These are phyloP conservation scores for Geotrichum fermentans DNA, from an alignment of 1,139 yeast species.

Conservation along the genomic window DNA sequence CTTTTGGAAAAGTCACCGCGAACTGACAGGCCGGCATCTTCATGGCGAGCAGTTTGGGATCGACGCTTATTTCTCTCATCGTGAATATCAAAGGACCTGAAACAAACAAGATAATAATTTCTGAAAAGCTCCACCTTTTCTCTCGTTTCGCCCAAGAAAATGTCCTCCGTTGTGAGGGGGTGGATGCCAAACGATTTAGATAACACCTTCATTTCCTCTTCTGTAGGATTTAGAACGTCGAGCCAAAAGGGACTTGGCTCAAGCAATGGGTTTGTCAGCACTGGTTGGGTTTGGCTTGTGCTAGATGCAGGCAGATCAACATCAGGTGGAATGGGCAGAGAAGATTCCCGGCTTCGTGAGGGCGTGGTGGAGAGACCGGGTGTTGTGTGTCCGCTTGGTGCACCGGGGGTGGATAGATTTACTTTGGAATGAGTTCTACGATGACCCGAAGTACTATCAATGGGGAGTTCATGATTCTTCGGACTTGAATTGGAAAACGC, in stretches of 20 bases:
- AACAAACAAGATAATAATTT: conserved; percentile 86
- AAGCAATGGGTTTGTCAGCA: conserved; percentile 30
- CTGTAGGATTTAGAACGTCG: conserved; percentile 88
- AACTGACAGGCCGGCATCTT: conserved; percentile 1
- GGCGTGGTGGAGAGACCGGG: neutral
- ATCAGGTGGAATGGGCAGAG: neutral
- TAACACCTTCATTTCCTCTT: conserved; percentile 89
- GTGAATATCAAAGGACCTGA: conserved; percentile 58
- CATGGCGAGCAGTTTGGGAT: conserved; percentile 5
- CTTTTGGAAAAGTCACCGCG: conserved; percentile 17
- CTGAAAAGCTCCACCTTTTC: conserved; percentile 91
- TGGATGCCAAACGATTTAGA: conserved; percentile 90
- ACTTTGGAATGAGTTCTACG: neutral
- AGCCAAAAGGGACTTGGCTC: conserved; percentile 74
- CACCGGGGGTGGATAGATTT: neutral
- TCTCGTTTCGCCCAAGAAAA: conserved; percentile 85
- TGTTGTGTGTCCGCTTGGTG: neutral
- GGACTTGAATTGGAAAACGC: neutral
- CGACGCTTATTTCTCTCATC: conserved; percentile 17
- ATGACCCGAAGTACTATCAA: neutral
- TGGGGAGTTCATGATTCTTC: neutral
- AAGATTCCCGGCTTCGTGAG: conserved; percentile 1
- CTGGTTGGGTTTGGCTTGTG: conserved; percentile 18
- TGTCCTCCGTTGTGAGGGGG: conserved; percentile 94
- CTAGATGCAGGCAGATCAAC: conserved; percentile 6